Percentiles rank a stretch among this genome's conserved stretches.
Conservation (phyloP, 179 eudicot genomes). For the Vitellaria paradoxa region DNA sequence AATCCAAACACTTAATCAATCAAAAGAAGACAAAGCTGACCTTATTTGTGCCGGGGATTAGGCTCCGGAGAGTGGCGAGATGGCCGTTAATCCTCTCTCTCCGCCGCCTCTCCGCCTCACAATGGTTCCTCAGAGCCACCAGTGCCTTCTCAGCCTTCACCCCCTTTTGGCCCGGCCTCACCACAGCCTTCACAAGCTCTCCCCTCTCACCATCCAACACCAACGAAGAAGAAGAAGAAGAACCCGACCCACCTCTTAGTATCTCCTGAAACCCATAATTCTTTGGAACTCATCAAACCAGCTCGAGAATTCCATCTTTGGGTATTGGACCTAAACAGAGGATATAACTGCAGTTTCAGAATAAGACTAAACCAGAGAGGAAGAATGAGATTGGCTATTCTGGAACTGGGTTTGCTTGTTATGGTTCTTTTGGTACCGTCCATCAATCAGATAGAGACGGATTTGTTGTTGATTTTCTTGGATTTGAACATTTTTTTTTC, state of each 20-base stretch:
- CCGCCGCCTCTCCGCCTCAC: constrained; percentile 42
- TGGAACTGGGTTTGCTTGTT: too few species aligned
- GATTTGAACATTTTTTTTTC: too few species aligned
- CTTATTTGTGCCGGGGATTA: constrained; percentile 37
- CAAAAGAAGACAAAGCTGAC: constrained; percentile 5
- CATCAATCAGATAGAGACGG: too few species aligned
- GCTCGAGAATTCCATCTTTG: constrained; percentile 19
- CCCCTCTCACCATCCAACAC: constrained; percentile 34
- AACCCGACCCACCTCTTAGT: constrained; percentile 14
- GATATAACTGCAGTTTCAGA: too few species aligned
- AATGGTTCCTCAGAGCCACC: constrained; percentile 34
- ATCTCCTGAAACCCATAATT: constrained; percentile 17
- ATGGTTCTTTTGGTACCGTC: too few species aligned
- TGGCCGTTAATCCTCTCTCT: constrained; percentile 36
- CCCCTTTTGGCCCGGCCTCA: constrained; percentile 14
- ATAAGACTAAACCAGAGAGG: too few species aligned
- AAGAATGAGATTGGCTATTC: too few species aligned
- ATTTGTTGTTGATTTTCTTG: too few species aligned
- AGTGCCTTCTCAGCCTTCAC: constrained; percentile 27
- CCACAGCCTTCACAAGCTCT: constrained; percentile 30
- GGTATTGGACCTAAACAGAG: too few species aligned
- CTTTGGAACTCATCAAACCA: constrained; percentile 16
- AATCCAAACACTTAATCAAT: too few species aligned
- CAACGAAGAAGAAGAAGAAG: constrained; percentile 19
- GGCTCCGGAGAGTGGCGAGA: constrained; percentile 36